A percentile compares a stretch with the other conserved stretches of the same genome.
Evolutionary conservation across 805 yeast genomes (phyloP).

Genomic region (Saturnispora besseyi): DNA sequence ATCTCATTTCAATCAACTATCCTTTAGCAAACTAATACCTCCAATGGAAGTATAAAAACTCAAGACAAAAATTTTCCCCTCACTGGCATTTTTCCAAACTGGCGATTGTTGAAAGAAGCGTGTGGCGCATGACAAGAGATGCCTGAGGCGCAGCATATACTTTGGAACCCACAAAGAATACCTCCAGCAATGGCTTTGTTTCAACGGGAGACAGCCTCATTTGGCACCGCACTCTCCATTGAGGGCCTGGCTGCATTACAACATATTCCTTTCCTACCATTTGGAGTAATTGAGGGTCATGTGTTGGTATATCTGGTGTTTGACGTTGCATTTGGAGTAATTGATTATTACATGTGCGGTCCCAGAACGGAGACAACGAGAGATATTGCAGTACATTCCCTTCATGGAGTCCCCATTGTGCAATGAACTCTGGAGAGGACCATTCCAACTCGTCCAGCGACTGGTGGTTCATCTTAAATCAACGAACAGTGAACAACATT

Average conservation of each 20-base stretch:
- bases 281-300: constrained; percentile 47
- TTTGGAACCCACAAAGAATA: constrained; percentile 2
- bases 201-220: neutral
- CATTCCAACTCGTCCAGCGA: constrained; percentile 83
- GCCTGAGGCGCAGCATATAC: constrained; percentile 5
- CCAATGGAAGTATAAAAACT: neutral
- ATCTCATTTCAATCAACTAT: constrained; percentile 26
- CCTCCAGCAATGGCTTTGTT: neutral
- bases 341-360: constrained; percentile 88
- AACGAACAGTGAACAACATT: neutral
- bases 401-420: constrained; percentile 73
- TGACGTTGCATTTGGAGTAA: constrained; percentile 93
- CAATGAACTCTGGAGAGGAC: constrained; percentile 97
- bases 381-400: constrained; percentile 91
- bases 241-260: constrained; percentile 24
- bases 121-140: neutral
- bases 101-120: neutral
- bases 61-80: neutral
- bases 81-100: neutral
- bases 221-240: neutral
- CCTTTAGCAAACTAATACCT: neutral
- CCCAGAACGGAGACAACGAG: constrained; percentile 90
- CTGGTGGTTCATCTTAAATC: constrained; percentile 15
- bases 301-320: constrained; percentile 42
- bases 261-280: constrained; percentile 85